These are phyloP conservation scores for Effrenium voratum DNA, from an alignment of 73 alveolate species.

Conservation along the genomic window DNA sequence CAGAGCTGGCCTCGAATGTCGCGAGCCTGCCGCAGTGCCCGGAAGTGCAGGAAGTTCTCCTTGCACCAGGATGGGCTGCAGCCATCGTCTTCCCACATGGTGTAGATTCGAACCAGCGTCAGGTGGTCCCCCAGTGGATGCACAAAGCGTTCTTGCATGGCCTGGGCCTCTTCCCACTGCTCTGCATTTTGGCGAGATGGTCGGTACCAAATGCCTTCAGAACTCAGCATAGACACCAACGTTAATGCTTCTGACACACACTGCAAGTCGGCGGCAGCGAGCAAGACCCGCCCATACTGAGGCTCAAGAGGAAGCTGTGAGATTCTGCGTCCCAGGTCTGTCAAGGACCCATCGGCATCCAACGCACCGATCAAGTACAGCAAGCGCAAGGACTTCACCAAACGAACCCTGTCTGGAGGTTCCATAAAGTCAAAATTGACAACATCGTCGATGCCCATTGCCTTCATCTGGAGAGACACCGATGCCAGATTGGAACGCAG, in stretches of 20 bases:
- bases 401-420: constrained; percentile 96
- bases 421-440: constrained; percentile 98
- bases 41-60: constrained; percentile 97
- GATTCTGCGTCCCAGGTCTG: constrained; percentile 97
- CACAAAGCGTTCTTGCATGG: constrained; percentile 56
- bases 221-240: constrained; percentile 97
- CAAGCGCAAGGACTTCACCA: constrained; percentile 96
- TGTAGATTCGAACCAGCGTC: constrained; percentile 97
- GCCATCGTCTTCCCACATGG: constrained; percentile 97
- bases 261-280: constrained; percentile 94
- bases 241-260: constrained; percentile 84
- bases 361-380: constrained; percentile 97
- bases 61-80: constrained; percentile 98
- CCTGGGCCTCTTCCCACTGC: constrained; percentile 86
- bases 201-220: constrained; percentile 97
- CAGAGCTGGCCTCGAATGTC: constrained; percentile 85
- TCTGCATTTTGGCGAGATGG: constrained; percentile 94
- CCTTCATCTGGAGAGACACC: constrained; percentile 97
- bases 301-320: constrained; percentile 98
- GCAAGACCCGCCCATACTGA: constrained; percentile 96
- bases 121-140: constrained; percentile 98
- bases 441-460: constrained; percentile 95
- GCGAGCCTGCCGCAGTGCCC: constrained; percentile 97
- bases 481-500: constrained; percentile 98
- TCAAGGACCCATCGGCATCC: constrained; percentile 96